phyloP scores from a whole-genome alignment of 768 basidiomycete genomes.

The Rhizopogon salebrosus region DNA sequence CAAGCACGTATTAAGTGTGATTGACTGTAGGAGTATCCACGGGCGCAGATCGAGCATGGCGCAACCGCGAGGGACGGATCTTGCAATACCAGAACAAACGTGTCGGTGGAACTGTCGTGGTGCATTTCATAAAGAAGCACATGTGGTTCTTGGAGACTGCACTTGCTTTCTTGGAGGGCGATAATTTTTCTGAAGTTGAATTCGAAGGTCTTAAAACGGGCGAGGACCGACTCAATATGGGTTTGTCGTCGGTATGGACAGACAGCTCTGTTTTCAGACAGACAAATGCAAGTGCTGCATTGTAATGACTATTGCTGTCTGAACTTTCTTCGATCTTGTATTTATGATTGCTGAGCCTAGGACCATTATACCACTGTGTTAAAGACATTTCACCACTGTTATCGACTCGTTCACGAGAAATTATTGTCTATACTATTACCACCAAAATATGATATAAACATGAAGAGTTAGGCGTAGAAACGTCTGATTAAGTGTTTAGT shows the following conservation, averaged over 20 bases:
- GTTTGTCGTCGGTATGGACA: constrained; percentile 26
- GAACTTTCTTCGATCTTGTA: not conserved
- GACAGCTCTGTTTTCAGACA: constrained; percentile 18
- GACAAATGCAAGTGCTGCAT: constrained; percentile 7
- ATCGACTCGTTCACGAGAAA: not conserved
- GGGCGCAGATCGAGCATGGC: constrained; percentile 65
- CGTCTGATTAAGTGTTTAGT: constrained; percentile 6
- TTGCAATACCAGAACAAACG: constrained; percentile 61
- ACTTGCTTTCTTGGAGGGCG: constrained; percentile 77
- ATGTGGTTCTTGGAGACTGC: constrained; percentile 97
- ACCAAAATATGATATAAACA: not conserved
- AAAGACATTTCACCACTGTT: too few species aligned
- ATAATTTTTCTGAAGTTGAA: constrained; percentile 54
- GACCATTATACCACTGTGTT: not conserved
- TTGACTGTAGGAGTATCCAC: constrained; percentile 45
- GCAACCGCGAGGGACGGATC: constrained; percentile 62
- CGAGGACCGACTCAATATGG: constrained; percentile 12
- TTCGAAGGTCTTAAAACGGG: constrained; percentile 11
- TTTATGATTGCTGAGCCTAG: not conserved
- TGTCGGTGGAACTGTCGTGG: constrained; percentile 89
- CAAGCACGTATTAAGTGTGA: not conserved
- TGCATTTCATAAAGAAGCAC: constrained; percentile 96
- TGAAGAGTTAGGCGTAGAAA: not conserved
- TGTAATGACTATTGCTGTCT: not conserved
- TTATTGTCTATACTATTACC: not conserved